Conservation (phyloP, 805 yeast genomes). For the Tetrapisispora taiwanensis region DNA sequence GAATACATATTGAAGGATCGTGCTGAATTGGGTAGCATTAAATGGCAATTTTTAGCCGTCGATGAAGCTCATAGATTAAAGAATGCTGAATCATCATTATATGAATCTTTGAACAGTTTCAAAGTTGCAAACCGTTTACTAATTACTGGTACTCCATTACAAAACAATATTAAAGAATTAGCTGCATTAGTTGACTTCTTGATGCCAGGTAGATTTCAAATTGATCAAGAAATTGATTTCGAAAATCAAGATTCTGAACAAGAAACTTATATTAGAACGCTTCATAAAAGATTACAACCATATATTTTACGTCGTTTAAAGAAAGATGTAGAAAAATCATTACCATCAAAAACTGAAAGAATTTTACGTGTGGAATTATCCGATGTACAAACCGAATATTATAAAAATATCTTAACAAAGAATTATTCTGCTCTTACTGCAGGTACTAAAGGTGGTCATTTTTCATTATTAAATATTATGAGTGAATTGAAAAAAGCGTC, state of each 20-base stretch:
- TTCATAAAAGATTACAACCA: constrained; percentile 81
- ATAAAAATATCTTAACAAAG: constrained; percentile 84
- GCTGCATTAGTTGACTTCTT: constrained; percentile 91
- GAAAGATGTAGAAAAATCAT: constrained; percentile 93
- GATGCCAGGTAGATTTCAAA: constrained; percentile 87
- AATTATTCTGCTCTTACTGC: constrained; percentile 87
- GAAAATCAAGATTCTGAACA: constrained; percentile 81
- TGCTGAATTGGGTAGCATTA: constrained; percentile 64
- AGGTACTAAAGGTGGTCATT: constrained; percentile 66
- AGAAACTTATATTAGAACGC: constrained; percentile 75
- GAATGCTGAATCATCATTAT: constrained; percentile 85
- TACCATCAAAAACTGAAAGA: constrained; percentile 93
- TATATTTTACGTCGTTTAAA: constrained; percentile 87
- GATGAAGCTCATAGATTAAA: constrained; percentile 97
- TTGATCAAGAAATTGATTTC: constrained; percentile 92
- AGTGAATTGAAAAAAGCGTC: constrained; percentile 94
- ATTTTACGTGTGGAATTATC: constrained; percentile 91
- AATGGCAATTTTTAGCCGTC: constrained; percentile 95
- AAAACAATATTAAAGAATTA: constrained; percentile 87
- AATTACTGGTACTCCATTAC: constrained; percentile 97
- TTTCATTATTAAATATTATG: constrained; percentile 85
- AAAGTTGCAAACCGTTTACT: constrained; percentile 74
- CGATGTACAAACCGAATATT: constrained; percentile 90
- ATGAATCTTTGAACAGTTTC: constrained; percentile 77
- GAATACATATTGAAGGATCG: constrained; percentile 92